Evolutionary conservation across 75 land plant genomes (phyloP).

Genomic region (Ceratopteris richardii): DNA sequence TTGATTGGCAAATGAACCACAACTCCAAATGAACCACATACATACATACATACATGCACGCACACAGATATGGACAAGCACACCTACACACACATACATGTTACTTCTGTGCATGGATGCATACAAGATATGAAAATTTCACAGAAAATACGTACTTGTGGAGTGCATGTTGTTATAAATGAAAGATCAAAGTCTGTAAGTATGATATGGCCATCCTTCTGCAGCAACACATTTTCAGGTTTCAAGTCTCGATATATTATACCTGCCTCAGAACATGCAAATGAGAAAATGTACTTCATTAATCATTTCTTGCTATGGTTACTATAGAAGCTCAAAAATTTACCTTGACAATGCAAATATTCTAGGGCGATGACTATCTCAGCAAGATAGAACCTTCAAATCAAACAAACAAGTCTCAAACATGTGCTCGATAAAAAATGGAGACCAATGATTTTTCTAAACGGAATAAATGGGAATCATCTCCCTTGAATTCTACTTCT

Average conservation of each 20-base stretch:
- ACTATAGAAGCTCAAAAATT: too few species aligned
- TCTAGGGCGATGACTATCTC: slow-evolving; percentile 75
- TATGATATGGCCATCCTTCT: slow-evolving; percentile 68
- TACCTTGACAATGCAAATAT: slow-evolving; percentile 90
- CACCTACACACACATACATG: too few species aligned
- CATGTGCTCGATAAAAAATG: slow-evolving; percentile 6
- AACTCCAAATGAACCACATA: too few species aligned
- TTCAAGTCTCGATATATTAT: slow-evolving; percentile 75
- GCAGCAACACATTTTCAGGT: slow-evolving; percentile 80
- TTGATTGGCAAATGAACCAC: too few species aligned
- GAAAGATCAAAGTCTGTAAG: slow-evolving; percentile 84
- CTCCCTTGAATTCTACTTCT: too few species aligned
- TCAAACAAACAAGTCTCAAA: neutral
- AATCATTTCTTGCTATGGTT: neutral
- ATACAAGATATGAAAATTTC: too few species aligned
- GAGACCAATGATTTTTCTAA: too few species aligned
- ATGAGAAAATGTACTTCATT: neutral
- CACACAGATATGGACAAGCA: too few species aligned
- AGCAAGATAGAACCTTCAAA: slow-evolving; percentile 72
- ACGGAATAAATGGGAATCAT: too few species aligned
- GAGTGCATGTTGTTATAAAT: slow-evolving; percentile 54
- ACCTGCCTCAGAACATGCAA: slow-evolving; percentile 31
- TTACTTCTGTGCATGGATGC: too few species aligned
- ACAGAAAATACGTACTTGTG: slow-evolving; percentile 44
- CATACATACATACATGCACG: too few species aligned